Conservation (phyloP, 2,329 filamentous ascomycete genomes). For the Lasiodiplodia sp. region DNA sequence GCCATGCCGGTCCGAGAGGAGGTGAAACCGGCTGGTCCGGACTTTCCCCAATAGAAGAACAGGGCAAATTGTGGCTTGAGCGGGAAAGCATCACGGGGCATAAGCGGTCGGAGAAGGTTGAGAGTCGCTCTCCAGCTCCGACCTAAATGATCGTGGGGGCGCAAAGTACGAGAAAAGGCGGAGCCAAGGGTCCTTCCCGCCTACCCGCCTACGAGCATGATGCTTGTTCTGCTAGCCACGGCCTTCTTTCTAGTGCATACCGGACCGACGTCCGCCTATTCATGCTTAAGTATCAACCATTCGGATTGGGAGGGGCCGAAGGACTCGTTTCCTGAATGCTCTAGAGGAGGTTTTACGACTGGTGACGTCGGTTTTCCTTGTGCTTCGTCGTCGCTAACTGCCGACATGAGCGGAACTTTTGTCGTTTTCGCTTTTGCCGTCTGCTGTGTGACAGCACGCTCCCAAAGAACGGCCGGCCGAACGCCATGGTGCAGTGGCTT, state of each 20-base stretch:
- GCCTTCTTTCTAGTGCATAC: not conserved
- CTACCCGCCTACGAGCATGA: slow-evolving; percentile 2
- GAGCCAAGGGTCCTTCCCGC: slow-evolving; percentile 10
- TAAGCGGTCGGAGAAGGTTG: not conserved
- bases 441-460: slow-evolving; percentile 2
- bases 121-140: not conserved
- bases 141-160: not conserved
- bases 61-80: not conserved
- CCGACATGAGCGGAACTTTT: not conserved
- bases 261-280: not conserved
- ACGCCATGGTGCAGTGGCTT: slow-evolving; percentile 4
- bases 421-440: not conserved
- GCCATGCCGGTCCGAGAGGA: not conserved
- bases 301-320: not conserved
- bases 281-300: not conserved
- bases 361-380: not conserved
- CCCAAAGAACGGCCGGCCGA: slow-evolving; percentile 3
- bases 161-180: not conserved
- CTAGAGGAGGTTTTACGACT: not conserved
- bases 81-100: too few species aligned
- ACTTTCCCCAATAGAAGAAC: not conserved
- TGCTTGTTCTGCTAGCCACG: slow-evolving; percentile 2
- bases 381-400: not conserved
- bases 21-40: too few species aligned
- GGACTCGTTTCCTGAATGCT: not conserved